Conservation (phyloP, 306 rosid species). For the Vigna angularis region DNA sequence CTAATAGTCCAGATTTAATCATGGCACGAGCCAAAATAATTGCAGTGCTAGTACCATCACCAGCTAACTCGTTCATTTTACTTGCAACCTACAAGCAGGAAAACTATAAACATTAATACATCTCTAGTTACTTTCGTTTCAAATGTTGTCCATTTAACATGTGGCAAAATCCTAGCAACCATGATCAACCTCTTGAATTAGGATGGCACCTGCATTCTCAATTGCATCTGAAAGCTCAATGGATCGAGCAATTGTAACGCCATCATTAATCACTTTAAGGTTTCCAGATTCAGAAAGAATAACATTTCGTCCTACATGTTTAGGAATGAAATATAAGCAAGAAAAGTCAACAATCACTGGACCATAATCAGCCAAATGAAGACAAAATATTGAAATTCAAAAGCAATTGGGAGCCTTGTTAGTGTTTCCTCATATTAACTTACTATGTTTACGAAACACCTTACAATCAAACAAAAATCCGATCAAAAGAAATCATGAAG, state of each 20-base stretch:
- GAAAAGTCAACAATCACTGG: conserved; percentile 13
- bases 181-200: conserved; percentile 94
- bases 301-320: conserved; percentile 87
- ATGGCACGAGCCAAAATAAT: conserved; percentile 89
- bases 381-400: neutral
- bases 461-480: neutral
- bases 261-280: conserved; percentile 84
- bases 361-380: conserved; percentile 9
- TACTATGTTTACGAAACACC: conserved; percentile 19
- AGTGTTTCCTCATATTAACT: neutral
- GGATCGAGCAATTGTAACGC: conserved; percentile 90
- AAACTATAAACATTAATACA: conserved; percentile 38
- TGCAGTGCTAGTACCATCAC: conserved; percentile 97
- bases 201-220: conserved; percentile 96
- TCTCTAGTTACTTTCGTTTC: conserved; percentile 22
- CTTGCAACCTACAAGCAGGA: conserved; percentile 79
- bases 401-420: neutral
- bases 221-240: conserved; percentile 86
- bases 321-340: conserved; percentile 34
- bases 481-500: neutral
- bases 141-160: conserved; percentile 37
- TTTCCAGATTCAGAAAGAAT: conserved; percentile 78
- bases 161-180: conserved; percentile 54
- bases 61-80: conserved; percentile 92
- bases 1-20: conserved; percentile 77